Conservation (phyloP, 257 asterid species). For the Ballota nigra region DNA sequence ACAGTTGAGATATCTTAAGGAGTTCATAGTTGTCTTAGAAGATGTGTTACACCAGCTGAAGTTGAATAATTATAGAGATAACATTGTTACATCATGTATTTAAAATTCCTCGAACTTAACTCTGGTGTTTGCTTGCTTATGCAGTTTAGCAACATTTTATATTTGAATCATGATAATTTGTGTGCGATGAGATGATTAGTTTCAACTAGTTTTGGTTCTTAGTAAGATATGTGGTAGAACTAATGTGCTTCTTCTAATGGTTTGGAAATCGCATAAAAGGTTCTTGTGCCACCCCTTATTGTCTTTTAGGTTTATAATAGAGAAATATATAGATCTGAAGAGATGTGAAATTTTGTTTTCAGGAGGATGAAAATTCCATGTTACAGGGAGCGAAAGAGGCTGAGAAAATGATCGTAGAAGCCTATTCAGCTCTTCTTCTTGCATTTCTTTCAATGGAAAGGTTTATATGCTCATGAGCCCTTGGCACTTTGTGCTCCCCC, state of each 20-base stretch:
- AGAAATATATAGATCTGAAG: neutral
- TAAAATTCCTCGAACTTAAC: neutral
- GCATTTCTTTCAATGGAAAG: conserved; percentile 97
- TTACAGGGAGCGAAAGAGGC: conserved; percentile 92
- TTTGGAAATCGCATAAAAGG: neutral
- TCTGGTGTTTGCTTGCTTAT: neutral
- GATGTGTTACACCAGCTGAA: neutral
- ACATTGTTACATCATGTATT: conserved; percentile 4
- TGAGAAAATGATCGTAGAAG: conserved; percentile 97
- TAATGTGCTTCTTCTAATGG: neutral
- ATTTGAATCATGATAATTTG: neutral
- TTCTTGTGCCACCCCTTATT: neutral
- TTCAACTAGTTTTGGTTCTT: neutral
- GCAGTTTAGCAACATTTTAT: neutral
- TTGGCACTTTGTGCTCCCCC: neutral
- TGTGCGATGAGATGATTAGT: neutral
- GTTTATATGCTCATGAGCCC: conserved; percentile 31
- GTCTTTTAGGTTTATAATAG: neutral
- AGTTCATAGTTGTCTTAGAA: neutral
- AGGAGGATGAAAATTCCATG: conserved; percentile 87
- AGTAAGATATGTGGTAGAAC: neutral
- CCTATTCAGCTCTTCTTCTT: conserved; percentile 93
- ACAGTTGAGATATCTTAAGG: neutral
- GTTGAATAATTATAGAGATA: neutral
- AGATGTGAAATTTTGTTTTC: conserved; percentile 21